These are phyloP conservation scores for Sporothrix variecibatus DNA, from an alignment of 2,329 filamentous ascomycete species.

Conservation along the genomic window DNA sequence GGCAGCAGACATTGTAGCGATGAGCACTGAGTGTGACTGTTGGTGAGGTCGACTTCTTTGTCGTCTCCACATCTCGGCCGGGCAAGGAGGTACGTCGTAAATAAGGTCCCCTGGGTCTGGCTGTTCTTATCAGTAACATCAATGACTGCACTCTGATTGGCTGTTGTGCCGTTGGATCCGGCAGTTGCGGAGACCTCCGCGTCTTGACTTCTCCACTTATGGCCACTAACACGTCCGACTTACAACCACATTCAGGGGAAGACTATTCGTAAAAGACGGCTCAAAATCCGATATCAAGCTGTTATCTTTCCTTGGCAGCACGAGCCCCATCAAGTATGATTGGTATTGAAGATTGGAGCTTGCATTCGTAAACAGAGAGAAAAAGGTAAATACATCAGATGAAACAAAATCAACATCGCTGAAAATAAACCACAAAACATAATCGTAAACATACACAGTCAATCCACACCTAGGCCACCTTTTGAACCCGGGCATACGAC, in stretches of 20 bases:
- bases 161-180: background rate
- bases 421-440: background rate
- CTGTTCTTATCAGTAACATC: background rate
- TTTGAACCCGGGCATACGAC: conserved; percentile 3
- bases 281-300: background rate
- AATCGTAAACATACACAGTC: background rate
- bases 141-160: background rate
- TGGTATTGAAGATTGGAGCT: background rate
- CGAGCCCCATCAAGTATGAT: background rate
- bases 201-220: background rate
- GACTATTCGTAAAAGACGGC: background rate
- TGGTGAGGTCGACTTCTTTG: background rate
- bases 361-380: too few relatives aligned
- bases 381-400: background rate
- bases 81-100: background rate
- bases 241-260: background rate
- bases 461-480: background rate
- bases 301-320: background rate
- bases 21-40: background rate
- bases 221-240: background rate
- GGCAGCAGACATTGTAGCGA: background rate
- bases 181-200: conserved; percentile 5
- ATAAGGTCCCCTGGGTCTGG: background rate
- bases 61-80: conserved; percentile 1
- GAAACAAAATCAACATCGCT: background rate